Percentiles rank a stretch among this genome's conserved stretches.
These are phyloP conservation scores for Eucommia ulmoides DNA, from an alignment of 257 asterid genomes.

Conservation along the genomic window DNA sequence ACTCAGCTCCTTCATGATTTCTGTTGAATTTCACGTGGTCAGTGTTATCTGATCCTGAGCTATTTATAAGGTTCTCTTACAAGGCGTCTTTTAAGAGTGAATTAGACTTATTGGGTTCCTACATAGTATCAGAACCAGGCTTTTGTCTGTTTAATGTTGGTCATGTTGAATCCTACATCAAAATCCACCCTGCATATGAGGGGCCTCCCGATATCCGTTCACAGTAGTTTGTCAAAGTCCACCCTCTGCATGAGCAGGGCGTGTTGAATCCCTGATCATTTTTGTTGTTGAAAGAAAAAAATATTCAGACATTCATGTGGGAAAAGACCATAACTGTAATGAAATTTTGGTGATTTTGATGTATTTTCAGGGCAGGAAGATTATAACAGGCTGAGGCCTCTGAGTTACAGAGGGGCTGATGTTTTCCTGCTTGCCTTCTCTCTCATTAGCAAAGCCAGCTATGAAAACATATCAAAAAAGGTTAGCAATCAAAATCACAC, in stretches of 20 bases:
- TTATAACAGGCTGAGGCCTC: constrained; percentile 62
- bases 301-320: not conserved
- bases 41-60: no score
- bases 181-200: not conserved
- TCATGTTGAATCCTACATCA: not conserved
- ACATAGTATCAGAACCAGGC: no score
- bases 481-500: constrained; percentile 11
- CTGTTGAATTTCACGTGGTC: constrained; percentile 4
- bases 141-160: constrained; percentile 10
- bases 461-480: constrained; percentile 72
- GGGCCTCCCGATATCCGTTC: no score
- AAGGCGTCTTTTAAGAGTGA: no score
- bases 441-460: constrained; percentile 72
- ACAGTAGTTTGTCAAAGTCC: no score
- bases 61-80: constrained; percentile 4
- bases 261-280: no score
- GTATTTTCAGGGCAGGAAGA: constrained; percentile 65
- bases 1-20: not conserved
- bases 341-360: constrained; percentile 3
- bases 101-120: no score
- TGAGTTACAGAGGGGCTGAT: constrained; percentile 82
- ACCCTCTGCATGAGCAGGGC: no score
- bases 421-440: constrained; percentile 69
- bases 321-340: not conserved
- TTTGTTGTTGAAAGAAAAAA: not conserved